Conservation (phyloP, 2,329 filamentous ascomycete genomes). For the Parastagonospora nodorum region DNA sequence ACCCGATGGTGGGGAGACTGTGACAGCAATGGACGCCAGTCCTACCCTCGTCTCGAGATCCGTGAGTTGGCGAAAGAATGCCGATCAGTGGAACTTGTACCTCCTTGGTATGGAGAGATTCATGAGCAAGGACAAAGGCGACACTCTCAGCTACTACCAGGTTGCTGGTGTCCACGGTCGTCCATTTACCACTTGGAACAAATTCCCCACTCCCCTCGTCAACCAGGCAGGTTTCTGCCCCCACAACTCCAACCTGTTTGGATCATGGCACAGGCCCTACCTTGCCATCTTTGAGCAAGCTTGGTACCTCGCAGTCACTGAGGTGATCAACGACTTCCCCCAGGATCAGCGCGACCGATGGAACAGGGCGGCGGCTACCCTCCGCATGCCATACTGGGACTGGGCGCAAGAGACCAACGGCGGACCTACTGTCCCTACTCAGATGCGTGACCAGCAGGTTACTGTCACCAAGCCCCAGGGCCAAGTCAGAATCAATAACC, state of each 20-base stretch:
- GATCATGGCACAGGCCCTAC: constrained; percentile 84
- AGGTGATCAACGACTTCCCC: constrained; percentile 50
- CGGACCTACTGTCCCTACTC: constrained; percentile 34
- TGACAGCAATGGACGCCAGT: constrained; percentile 29
- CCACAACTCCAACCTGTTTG: constrained; percentile 76
- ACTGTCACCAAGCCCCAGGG: constrained; percentile 51
- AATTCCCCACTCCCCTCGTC: constrained; percentile 44
- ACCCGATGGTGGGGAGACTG: constrained; percentile 28
- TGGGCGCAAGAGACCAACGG: constrained; percentile 49
- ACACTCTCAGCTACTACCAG: constrained; percentile 75
- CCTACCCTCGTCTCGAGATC: constrained; percentile 66
- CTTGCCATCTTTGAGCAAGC: constrained; percentile 65
- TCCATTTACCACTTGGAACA: constrained; percentile 66
- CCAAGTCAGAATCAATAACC: constrained; percentile 48
- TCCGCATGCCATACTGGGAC: constrained; percentile 56
- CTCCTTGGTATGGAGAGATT: constrained; percentile 75
- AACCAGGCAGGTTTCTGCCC: constrained; percentile 73
- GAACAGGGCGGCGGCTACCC: constrained; percentile 46
- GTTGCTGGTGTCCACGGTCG: constrained; percentile 81
- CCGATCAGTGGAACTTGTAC: constrained; percentile 76
- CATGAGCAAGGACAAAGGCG: constrained; percentile 67
- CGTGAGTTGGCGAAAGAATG: constrained; percentile 65
- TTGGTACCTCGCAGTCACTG: constrained; percentile 47
- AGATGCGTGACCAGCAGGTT: constrained; percentile 50
- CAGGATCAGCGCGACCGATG: constrained; percentile 45